These are phyloP conservation scores for Cryptococcus jaspeensis DNA, from an alignment of 1,284 basidiomycete genomes.

Conservation along the genomic window DNA sequence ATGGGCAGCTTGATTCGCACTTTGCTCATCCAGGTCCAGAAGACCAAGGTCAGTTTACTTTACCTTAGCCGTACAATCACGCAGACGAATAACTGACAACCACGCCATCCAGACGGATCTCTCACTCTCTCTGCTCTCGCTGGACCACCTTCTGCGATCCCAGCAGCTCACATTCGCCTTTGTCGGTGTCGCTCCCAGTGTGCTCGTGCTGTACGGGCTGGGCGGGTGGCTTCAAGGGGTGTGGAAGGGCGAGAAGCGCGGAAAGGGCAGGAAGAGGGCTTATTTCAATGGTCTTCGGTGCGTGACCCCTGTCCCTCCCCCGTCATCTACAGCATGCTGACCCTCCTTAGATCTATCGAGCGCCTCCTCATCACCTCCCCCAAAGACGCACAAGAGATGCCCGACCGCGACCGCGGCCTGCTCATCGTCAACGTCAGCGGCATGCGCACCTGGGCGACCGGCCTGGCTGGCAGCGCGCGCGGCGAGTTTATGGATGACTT, in stretches of 20 bases:
- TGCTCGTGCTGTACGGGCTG: conserved; percentile 74
- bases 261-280: conserved; percentile 45
- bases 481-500: conserved; percentile 82
- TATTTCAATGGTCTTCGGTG: conserved; percentile 53
- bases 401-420: conserved; percentile 52
- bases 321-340: not conserved
- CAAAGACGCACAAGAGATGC: conserved; percentile 44
- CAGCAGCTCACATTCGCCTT: conserved; percentile 97
- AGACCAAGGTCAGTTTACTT: conserved; percentile 72
- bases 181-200: conserved; percentile 88
- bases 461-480: conserved; percentile 27
- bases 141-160: conserved; percentile 85
- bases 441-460: conserved; percentile 49
- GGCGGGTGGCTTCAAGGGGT: conserved; percentile 59
- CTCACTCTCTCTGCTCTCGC: conserved; percentile 76
- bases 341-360: conserved; percentile 64
- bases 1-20: conserved; percentile 80
- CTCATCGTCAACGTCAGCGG: conserved; percentile 53
- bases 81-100: not conserved
- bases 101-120: conserved; percentile 70
- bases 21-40: conserved; percentile 90
- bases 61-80: not conserved
- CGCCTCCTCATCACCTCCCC: conserved; percentile 58
- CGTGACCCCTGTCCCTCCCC: conserved; percentile 10
- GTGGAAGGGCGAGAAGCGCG: conserved; percentile 54